These are phyloP conservation scores for Tuber calosporum DNA, from an alignment of 495 filamentous ascomycete species.

Conservation along the genomic window DNA sequence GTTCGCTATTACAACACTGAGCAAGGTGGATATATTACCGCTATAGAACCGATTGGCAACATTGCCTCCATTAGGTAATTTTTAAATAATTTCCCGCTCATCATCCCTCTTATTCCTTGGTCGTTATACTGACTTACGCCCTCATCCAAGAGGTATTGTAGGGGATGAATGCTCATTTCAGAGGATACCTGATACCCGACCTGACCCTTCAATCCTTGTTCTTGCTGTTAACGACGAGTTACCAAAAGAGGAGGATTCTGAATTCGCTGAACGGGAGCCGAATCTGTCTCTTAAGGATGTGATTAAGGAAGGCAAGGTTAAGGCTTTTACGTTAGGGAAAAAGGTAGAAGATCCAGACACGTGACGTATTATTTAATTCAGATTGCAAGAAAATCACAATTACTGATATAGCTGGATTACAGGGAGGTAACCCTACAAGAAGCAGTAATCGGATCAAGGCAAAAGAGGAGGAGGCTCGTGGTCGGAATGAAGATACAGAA, in stretches of 20 bases:
- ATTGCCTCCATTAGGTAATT: neutral
- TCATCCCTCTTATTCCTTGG: neutral
- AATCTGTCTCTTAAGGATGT: neutral
- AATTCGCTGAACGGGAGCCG: neutral
- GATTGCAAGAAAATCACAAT: neutral
- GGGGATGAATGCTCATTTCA: neutral
- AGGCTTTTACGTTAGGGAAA: neutral
- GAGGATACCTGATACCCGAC: neutral
- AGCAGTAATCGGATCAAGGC: neutral
- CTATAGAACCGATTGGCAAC: neutral
- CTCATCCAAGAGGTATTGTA: neutral
- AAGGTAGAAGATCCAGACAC: neutral
- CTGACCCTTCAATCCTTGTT: neutral
- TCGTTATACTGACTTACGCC: neutral
- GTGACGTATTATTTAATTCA: neutral
- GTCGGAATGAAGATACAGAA: neutral
- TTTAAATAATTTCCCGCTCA: neutral
- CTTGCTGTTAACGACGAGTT: neutral
- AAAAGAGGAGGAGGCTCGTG: neutral
- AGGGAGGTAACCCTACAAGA: neutral
- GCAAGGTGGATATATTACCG: neutral
- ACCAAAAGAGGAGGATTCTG: neutral
- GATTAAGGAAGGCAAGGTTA: neutral
- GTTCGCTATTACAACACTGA: neutral
- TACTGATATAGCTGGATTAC: neutral